Percentiles rank a stretch among this genome's conserved stretches.
Evolutionary conservation across 2,329 filamentous ascomycete species (phyloP).

Genomic region (Tympanopsis confertula): DNA sequence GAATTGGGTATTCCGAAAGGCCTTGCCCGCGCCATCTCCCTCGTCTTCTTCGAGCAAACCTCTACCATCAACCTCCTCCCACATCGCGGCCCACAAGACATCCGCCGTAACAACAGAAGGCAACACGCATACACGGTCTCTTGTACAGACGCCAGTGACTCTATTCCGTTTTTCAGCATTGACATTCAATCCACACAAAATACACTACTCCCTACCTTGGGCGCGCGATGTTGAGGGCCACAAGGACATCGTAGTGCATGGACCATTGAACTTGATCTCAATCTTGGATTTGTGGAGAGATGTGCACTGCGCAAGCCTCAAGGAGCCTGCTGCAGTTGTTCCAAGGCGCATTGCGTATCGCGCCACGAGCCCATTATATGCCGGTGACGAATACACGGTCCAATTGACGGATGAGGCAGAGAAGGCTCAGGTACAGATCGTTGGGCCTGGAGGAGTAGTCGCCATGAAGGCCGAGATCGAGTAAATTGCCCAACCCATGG

Average conservation of each 20-base stretch:
- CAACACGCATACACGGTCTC: background rate
- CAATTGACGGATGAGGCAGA: background rate
- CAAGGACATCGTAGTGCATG: slow-evolving; percentile 64
- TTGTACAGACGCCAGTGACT: slow-evolving; percentile 29
- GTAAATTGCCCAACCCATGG: too few relatives aligned
- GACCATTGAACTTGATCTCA: slow-evolving; percentile 63
- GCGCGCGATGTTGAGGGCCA: slow-evolving; percentile 57
- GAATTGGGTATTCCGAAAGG: slow-evolving; percentile 1
- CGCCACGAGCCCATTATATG: slow-evolving; percentile 1
- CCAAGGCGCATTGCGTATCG: background rate
- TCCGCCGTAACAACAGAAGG: background rate
- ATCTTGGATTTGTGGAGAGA: slow-evolving; percentile 60
- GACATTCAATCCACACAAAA: slow-evolving; percentile 77
- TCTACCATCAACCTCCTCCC: background rate
- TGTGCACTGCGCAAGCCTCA: background rate
- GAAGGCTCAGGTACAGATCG: background rate
- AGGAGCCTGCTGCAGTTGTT: background rate
- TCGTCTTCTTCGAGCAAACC: background rate
- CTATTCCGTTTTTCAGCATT: slow-evolving; percentile 76
- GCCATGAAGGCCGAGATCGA: slow-evolving; percentile 1
- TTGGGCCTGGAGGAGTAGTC: background rate
- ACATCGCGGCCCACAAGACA: background rate
- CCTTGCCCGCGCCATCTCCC: background rate
- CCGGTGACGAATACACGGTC: background rate
- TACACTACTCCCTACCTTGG: slow-evolving; percentile 67